Evolutionary conservation across 306 rosid species (phyloP).

Genomic region (Phaseolus lunatus): DNA sequence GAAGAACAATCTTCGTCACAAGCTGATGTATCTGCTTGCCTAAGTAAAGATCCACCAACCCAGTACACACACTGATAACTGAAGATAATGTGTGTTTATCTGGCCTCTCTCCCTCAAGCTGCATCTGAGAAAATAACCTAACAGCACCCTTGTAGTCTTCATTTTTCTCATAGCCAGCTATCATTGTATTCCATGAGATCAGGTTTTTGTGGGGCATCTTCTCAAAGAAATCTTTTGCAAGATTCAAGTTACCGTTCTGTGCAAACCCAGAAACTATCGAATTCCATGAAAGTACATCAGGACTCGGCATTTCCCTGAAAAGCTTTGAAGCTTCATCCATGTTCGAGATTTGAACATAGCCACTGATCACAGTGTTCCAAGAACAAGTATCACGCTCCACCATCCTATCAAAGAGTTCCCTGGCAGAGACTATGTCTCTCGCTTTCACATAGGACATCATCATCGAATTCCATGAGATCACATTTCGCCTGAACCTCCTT

Average conservation of each 20-base stretch:
- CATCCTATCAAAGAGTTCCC: conserved; percentile 59
- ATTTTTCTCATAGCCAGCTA: conserved; percentile 58
- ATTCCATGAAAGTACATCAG: conserved; percentile 60
- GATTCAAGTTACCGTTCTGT: conserved; percentile 48
- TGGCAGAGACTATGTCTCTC: conserved; percentile 52
- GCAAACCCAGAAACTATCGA: conserved; percentile 56
- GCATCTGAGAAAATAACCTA: conserved; percentile 55
- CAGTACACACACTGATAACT: conserved; percentile 52
- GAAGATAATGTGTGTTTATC: conserved; percentile 61
- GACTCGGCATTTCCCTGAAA: conserved; percentile 50
- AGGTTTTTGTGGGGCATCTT: conserved; percentile 54
- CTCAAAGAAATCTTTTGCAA: conserved; percentile 50
- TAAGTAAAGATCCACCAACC: conserved; percentile 59
- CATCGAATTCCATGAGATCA: conserved; percentile 63
- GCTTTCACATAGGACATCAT: conserved; percentile 61
- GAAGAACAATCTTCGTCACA: conserved; percentile 52
- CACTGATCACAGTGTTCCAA: conserved; percentile 59
- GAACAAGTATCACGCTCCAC: conserved; percentile 52
- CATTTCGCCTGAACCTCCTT: conserved; percentile 50
- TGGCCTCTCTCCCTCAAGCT: conserved; percentile 56
- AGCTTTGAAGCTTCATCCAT: conserved; percentile 59
- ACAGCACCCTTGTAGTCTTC: conserved; percentile 54
- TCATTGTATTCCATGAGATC: conserved; percentile 58
- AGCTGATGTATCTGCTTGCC: conserved; percentile 64
- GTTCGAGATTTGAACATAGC: conserved; percentile 57